Conservation (phyloP, 805 yeast genomes). For the Lipomyces sp. region DNA sequence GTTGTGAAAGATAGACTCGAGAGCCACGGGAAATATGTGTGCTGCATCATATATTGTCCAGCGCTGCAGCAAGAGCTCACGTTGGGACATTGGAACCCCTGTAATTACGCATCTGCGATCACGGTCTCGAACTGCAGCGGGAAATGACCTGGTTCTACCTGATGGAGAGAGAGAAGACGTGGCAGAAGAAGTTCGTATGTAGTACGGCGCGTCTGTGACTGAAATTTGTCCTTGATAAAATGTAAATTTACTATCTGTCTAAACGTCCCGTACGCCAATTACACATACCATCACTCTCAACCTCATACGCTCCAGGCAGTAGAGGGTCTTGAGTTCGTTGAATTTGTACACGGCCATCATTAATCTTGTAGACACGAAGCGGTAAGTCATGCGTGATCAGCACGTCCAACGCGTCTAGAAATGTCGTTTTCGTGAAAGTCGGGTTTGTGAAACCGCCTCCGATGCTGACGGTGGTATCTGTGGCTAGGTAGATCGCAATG, state of each 20-base stretch:
- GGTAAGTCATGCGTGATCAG: slow-evolving; percentile 6
- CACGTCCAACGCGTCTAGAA: slow-evolving; percentile 6
- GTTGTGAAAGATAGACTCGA: neutral
- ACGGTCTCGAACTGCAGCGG: slow-evolving; percentile 5
- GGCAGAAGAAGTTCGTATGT: slow-evolving; percentile 1
- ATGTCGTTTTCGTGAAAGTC: neutral
- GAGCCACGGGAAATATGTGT: slow-evolving; percentile 3
- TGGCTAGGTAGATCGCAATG: slow-evolving; percentile 1
- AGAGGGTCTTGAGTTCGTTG: slow-evolving; percentile 4
- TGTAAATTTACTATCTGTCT: neutral
- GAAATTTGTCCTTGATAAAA: neutral
- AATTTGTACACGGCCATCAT: slow-evolving; percentile 2
- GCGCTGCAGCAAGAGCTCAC: slow-evolving; percentile 2
- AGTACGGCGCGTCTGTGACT: slow-evolving; percentile 4
- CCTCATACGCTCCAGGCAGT: slow-evolving; percentile 3
- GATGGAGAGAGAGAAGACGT: slow-evolving; percentile 6
- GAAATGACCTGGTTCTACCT: neutral
- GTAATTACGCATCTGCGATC: slow-evolving; percentile 6
- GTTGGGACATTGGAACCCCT: neutral
- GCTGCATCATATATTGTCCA: slow-evolving; percentile 5
- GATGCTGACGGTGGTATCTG: neutral
- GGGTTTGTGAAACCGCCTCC: slow-evolving; percentile 7
- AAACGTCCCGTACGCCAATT: neutral
- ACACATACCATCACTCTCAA: slow-evolving; percentile 1
- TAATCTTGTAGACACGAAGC: neutral